Percentiles rank a stretch among this genome's conserved stretches.
Conservation (phyloP, 139 green algal genomes). For the Gonium pectorale region DNA sequence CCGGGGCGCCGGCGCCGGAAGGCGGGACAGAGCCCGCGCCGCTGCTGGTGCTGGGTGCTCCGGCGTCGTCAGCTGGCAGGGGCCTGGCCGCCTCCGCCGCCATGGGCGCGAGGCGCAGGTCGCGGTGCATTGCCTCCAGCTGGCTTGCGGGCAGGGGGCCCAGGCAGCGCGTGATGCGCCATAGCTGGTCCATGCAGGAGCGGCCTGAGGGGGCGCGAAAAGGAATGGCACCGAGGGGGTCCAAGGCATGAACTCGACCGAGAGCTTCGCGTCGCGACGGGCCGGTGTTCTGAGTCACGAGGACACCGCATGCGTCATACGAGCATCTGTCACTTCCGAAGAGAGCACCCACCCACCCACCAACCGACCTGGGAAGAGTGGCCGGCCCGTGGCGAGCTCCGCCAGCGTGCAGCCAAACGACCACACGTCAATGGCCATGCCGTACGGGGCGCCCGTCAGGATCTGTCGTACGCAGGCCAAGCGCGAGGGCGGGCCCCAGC, state of each 20-base stretch:
- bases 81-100: no score
- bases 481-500: no score
- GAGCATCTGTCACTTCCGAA: no score
- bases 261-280: no score
- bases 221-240: neutral
- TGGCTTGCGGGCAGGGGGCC: slow-evolving; percentile 60
- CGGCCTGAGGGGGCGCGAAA: neutral
- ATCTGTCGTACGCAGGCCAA: neutral
- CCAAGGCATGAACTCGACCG: neutral
- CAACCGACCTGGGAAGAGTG: slow-evolving; percentile 74
- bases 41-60: no score
- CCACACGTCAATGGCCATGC: slow-evolving; percentile 43
- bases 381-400: slow-evolving; percentile 77
- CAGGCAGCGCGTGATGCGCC: slow-evolving; percentile 69
- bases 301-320: neutral
- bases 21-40: no score
- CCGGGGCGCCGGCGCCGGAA: no score
- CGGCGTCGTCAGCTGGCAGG: no score
- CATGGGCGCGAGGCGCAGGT: neutral
- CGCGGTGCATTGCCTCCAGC: slow-evolving; percentile 30
- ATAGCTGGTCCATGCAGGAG: slow-evolving; percentile 82
- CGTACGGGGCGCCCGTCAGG: slow-evolving; percentile 61
- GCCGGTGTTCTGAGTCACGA: neutral
- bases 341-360: neutral
- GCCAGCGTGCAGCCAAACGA: slow-evolving; percentile 75